Evolutionary conservation across 352 stramenopile genomes (phyloP).

Genomic region (Globisporangium ultimum): DNA sequence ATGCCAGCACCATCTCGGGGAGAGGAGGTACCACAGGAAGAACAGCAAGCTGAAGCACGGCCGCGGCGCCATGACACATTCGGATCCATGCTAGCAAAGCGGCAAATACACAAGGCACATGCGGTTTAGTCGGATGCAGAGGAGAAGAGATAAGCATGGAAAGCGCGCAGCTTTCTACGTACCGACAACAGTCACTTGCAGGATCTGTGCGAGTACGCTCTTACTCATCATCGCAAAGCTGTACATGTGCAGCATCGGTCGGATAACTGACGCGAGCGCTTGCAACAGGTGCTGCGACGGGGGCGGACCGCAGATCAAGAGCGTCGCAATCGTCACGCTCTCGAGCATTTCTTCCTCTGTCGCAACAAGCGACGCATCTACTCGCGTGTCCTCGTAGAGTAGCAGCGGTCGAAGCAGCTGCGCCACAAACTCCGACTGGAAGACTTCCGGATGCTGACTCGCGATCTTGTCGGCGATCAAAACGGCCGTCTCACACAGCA

Average conservation of each 20-base stretch:
- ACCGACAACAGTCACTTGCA: slow-evolving; percentile 57
- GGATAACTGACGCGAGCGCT: slow-evolving; percentile 42
- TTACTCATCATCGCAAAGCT: slow-evolving; percentile 67
- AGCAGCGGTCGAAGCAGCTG: slow-evolving; percentile 61
- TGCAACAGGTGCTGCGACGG: slow-evolving; percentile 49
- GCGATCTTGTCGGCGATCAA: slow-evolving; percentile 59
- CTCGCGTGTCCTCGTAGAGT: slow-evolving; percentile 42
- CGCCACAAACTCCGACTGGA: slow-evolving; percentile 54
- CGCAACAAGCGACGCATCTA: slow-evolving; percentile 7
- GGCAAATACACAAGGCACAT: background rate
- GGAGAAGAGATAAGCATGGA: background rate
- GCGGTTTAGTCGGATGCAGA: background rate
- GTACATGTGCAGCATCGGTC: slow-evolving; percentile 70
- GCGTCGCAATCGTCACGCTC: slow-evolving; percentile 44
- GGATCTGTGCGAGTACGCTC: slow-evolving; percentile 40
- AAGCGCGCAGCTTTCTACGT: slow-evolving; percentile 8
- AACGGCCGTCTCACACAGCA: slow-evolving; percentile 69
- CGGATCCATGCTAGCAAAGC: slow-evolving; percentile 31
- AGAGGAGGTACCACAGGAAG: slow-evolving; percentile 47
- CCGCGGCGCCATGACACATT: slow-evolving; percentile 18
- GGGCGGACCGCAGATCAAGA: slow-evolving; percentile 68
- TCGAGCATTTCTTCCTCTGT: slow-evolving; percentile 49
- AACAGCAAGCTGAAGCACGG: slow-evolving; percentile 52
- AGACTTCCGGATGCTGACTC: slow-evolving; percentile 30
- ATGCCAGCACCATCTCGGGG: slow-evolving; percentile 20